A percentile compares a stretch with the other conserved stretches of the same genome.
These are phyloP conservation scores for Arbutus unedo DNA, from an alignment of 148 eudicot species.

Conservation along the genomic window DNA sequence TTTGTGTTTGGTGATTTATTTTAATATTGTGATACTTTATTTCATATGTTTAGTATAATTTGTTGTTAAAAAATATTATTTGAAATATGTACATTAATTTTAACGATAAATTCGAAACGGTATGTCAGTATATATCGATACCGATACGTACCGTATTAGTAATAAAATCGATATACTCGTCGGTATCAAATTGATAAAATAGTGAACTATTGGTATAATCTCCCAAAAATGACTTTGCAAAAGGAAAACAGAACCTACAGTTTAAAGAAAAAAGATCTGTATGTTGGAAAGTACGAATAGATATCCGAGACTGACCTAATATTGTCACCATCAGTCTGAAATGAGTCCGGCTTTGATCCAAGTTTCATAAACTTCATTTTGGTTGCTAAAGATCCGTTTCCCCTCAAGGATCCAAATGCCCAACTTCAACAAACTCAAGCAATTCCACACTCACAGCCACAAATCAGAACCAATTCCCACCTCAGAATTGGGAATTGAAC, in stretches of 20 bases:
- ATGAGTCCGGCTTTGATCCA: conserved; percentile 82
- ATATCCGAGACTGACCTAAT: conserved; percentile 42
- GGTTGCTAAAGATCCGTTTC: conserved; percentile 9
- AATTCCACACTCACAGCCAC: conserved; percentile 15
- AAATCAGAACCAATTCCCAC: neutral
- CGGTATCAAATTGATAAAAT: no score
- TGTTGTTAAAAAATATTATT: no score
- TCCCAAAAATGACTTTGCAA: conserved; percentile 4
- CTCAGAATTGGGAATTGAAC: neutral
- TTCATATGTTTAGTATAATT: no score
- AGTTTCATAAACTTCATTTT: conserved; percentile 93
- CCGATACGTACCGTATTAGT: no score
- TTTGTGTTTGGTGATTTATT: no score
- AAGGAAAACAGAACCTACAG: conserved; percentile 1
- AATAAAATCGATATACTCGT: no score
- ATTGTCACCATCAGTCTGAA: conserved; percentile 76
- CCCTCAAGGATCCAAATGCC: conserved; percentile 13
- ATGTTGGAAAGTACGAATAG: neutral
- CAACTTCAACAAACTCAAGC: conserved; percentile 6
- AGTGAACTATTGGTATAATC: no score
- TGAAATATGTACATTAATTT: no score
- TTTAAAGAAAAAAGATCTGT: neutral
- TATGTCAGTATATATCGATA: no score
- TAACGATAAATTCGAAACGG: no score
- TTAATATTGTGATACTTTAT: no score